phyloP scores from a whole-genome alignment of 805 yeast genomes.

The Candida caryicola region DNA sequence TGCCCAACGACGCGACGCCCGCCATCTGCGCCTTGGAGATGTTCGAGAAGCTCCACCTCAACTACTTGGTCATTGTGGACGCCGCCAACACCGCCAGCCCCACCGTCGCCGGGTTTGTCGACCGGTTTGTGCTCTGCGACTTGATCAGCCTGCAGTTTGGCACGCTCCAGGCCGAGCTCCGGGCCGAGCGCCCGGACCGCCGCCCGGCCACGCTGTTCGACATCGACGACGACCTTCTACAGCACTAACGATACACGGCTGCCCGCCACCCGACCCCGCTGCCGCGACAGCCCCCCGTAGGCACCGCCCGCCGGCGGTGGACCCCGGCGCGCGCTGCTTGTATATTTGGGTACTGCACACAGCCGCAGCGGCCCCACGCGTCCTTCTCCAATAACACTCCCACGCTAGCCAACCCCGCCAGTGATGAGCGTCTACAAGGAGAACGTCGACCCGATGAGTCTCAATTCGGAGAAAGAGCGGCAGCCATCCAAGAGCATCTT shows the following conservation, averaged over 20 bases:
- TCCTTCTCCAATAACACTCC: too few relatives aligned
- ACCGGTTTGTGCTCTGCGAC: constrained; percentile 33
- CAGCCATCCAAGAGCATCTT: constrained; percentile 20
- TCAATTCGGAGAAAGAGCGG: constrained; percentile 7
- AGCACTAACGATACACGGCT: too few relatives aligned
- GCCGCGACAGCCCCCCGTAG: too few relatives aligned
- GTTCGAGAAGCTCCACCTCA: constrained; percentile 38
- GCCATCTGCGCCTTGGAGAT: constrained; percentile 31
- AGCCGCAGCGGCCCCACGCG: too few relatives aligned
- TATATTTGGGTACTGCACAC: too few relatives aligned
- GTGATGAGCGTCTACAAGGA: constrained; percentile 2
- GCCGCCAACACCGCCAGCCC: constrained; percentile 10
- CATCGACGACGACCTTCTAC: constrained; percentile 14
- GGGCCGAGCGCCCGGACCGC: neutral
- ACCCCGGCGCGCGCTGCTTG: too few relatives aligned
- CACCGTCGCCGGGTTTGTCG: constrained; percentile 35
- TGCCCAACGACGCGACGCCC: constrained; percentile 30
- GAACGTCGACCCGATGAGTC: constrained; percentile 4
- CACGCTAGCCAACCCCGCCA: too few relatives aligned
- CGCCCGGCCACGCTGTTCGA: constrained; percentile 19
- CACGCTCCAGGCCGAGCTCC: constrained; percentile 12
- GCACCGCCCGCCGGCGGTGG: too few relatives aligned
- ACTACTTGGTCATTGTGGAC: constrained; percentile 30
- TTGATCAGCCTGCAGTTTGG: constrained; percentile 28
- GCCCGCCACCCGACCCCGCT: too few relatives aligned